Conservation (phyloP, 108 stramenopile genomes). For the Skeletonema costatum region DNA sequence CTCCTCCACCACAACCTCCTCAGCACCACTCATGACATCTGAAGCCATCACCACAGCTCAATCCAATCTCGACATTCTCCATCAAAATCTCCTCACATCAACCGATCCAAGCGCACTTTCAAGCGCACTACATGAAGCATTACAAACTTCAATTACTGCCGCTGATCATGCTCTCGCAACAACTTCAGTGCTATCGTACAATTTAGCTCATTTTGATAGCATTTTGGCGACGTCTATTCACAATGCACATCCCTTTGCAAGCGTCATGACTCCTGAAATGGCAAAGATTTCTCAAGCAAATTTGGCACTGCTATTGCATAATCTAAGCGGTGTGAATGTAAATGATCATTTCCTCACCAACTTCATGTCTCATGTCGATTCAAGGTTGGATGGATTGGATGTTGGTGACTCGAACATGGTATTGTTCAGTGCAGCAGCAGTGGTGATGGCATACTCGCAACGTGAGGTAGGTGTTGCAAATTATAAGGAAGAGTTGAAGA, state of each 20-base stretch:
- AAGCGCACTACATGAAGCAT: not conserved
- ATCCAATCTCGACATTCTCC: conserved; percentile 5
- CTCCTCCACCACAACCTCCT: not conserved
- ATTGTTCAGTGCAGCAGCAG: conserved; percentile 5
- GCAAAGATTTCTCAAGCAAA: not conserved
- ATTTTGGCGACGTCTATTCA: conserved; percentile 9
- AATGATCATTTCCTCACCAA: not conserved
- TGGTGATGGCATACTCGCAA: conserved; percentile 16
- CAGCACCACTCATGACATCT: not conserved
- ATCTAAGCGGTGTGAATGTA: not conserved
- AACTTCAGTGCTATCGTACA: not conserved
- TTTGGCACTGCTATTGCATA: conserved; percentile 2
- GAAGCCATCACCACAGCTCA: not conserved
- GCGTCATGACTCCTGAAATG: not conserved
- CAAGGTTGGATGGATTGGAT: conserved; percentile 7
- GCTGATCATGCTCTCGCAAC: conserved; percentile 3
- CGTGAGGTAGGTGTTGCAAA: not conserved
- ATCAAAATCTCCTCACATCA: not conserved
- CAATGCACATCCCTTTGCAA: not conserved
- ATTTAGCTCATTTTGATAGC: conserved; percentile 3
- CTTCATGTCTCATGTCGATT: conserved; percentile 6
- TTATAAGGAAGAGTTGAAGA: conserved; percentile 5
- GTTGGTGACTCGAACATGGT: conserved; percentile 7
- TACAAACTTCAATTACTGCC: conserved; percentile 11
- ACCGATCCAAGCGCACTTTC: not conserved